Percentiles rank a stretch among this genome's conserved stretches.
These are phyloP conservation scores for Lentinula detonsa DNA, from an alignment of 768 basidiomycete species.

Conservation along the genomic window DNA sequence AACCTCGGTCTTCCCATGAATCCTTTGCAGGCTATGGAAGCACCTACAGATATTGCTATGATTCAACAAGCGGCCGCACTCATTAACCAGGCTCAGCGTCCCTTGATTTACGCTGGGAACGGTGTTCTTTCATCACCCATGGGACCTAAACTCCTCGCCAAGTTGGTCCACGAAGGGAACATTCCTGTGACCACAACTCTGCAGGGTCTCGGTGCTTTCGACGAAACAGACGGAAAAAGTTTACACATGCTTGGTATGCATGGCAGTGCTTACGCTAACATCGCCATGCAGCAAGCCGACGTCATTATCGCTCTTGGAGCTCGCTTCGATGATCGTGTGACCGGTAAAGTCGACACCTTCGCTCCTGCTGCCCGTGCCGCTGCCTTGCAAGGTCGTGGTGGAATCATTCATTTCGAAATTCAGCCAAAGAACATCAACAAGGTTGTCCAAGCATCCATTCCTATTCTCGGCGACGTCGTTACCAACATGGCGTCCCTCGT, in stretches of 20 bases:
- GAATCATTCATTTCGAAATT: slow-evolving; percentile 99
- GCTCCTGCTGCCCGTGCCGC: slow-evolving; percentile 89
- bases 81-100: slow-evolving; percentile 89
- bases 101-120: slow-evolving; percentile 90
- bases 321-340: slow-evolving; percentile 97
- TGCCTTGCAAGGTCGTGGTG: slow-evolving; percentile 79
- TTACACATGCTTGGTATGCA: slow-evolving; percentile 99
- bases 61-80: slow-evolving; percentile 82
- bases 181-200: slow-evolving; percentile 97
- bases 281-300: slow-evolving; percentile 97
- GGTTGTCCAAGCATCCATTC: slow-evolving; percentile 91
- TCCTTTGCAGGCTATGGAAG: slow-evolving; percentile 54
- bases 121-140: slow-evolving; percentile 79
- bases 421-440: slow-evolving; percentile 99
- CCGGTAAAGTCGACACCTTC: slow-evolving; percentile 83
- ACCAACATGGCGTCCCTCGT: slow-evolving; percentile 78
- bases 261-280: slow-evolving; percentile 93
- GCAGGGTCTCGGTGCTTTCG: slow-evolving; percentile 93
- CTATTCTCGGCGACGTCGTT: slow-evolving; percentile 90
- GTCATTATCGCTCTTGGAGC: slow-evolving; percentile 96
- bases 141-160: slow-evolving; percentile 76
- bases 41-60: slow-evolving; percentile 55
- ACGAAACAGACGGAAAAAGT: slow-evolving; percentile 80
- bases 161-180: slow-evolving; percentile 78
- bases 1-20: slow-evolving; percentile 70